These are phyloP conservation scores for Seiridium cupressi DNA, from an alignment of 2,329 filamentous ascomycete genomes.

Conservation along the genomic window DNA sequence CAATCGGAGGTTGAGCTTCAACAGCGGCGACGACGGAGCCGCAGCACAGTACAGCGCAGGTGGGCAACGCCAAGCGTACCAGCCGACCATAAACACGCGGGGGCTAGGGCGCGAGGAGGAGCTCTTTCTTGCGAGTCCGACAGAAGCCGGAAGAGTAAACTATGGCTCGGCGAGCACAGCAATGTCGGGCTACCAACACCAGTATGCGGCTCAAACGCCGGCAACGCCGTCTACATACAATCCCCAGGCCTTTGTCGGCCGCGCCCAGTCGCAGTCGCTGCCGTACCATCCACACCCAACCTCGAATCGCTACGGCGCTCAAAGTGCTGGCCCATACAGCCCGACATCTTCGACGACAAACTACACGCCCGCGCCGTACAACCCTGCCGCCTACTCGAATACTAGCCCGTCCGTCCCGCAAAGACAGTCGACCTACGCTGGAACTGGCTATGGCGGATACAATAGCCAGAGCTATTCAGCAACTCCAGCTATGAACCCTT, in stretches of 20 bases:
- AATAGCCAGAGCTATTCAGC: conserved; percentile 36
- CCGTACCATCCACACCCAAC: conserved; percentile 46
- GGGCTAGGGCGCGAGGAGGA: conserved; percentile 50
- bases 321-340: conserved; percentile 22
- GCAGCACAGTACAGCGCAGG: conserved; percentile 46
- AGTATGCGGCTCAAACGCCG: conserved; percentile 45
- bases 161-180: conserved; percentile 44
- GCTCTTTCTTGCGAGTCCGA: conserved; percentile 58
- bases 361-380: conserved; percentile 55
- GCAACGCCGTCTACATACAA: conserved; percentile 62
- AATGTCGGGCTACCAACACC: conserved; percentile 51
- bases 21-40: conserved; percentile 66
- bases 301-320: conserved; percentile 17
- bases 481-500: conserved; percentile 24
- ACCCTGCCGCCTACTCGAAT: conserved; percentile 57
- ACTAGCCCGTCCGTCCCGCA: conserved; percentile 39
- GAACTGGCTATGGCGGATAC: conserved; percentile 43
- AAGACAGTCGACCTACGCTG: conserved; percentile 45
- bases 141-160: conserved; percentile 31
- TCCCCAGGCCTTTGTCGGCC: conserved; percentile 59
- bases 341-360: conserved; percentile 34
- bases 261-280: conserved; percentile 51
- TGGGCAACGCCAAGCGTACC: conserved; percentile 26
- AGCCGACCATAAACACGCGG: conserved; percentile 28
- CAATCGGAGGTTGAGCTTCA: conserved; percentile 66